Evolutionary conservation across 2,329 filamentous ascomycete species (phyloP).

Genomic region (Chaetothyriales sp.): DNA sequence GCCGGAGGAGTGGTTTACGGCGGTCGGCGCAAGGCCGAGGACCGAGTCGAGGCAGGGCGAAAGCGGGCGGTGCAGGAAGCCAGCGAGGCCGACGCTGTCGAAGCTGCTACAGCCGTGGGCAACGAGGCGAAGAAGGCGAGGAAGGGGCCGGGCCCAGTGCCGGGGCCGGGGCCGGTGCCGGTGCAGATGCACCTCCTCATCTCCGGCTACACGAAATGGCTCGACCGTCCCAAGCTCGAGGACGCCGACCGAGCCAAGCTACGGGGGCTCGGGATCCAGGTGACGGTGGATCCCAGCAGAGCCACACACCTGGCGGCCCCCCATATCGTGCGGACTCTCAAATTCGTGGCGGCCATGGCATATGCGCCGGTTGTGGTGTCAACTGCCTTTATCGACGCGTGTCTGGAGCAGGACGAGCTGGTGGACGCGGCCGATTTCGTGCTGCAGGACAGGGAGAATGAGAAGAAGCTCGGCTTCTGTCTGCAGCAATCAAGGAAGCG

Average conservation of each 20-base stretch:
- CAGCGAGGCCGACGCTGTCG: slow-evolving; percentile 35
- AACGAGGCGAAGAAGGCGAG: slow-evolving; percentile 43
- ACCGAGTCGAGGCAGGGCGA: slow-evolving; percentile 24
- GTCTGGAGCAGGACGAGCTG: slow-evolving; percentile 54
- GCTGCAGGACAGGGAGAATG: slow-evolving; percentile 58
- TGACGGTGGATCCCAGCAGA: slow-evolving; percentile 59
- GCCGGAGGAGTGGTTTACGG: slow-evolving; percentile 52
- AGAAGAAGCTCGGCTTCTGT: slow-evolving; percentile 56
- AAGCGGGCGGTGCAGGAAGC: slow-evolving; percentile 35
- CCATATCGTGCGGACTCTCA: slow-evolving; percentile 73
- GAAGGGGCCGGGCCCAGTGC: slow-evolving; percentile 29
- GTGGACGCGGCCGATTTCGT: slow-evolving; percentile 52
- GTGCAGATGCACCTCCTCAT: slow-evolving; percentile 64
- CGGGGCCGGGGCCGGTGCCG: too few relatives aligned
- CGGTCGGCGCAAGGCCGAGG: slow-evolving; percentile 34
- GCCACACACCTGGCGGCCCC: slow-evolving; percentile 84
- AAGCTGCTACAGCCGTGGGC: slow-evolving; percentile 35
- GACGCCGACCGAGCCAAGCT: slow-evolving; percentile 73
- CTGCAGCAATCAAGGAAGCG: slow-evolving; percentile 54
- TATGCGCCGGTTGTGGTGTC: slow-evolving; percentile 65
- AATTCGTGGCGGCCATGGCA: slow-evolving; percentile 81
- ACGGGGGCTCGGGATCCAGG: slow-evolving; percentile 66
- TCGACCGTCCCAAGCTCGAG: slow-evolving; percentile 57
- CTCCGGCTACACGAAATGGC: slow-evolving; percentile 75
- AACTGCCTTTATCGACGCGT: slow-evolving; percentile 64